These are phyloP conservation scores for Boletus holoroseus DNA, from an alignment of 1,284 basidiomycete species.

Conservation along the genomic window DNA sequence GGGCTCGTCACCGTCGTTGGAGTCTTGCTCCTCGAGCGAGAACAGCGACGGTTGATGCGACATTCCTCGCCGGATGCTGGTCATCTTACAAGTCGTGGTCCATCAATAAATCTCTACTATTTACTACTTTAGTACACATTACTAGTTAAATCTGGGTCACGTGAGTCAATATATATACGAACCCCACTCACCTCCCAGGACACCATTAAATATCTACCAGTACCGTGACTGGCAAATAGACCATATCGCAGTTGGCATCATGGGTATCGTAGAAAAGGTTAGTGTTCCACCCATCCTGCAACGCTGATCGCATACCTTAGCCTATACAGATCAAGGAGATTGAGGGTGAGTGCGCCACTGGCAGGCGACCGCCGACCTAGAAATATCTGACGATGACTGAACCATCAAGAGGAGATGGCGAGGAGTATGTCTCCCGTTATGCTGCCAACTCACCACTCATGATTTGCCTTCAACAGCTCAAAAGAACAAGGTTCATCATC, in stretches of 20 bases:
- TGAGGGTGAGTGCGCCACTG: slow-evolving; percentile 71
- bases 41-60: slow-evolving; percentile 61
- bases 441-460: slow-evolving; percentile 7
- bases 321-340: slow-evolving; percentile 79
- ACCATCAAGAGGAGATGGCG: slow-evolving; percentile 82
- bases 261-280: slow-evolving; percentile 91
- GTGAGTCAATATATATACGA: slow-evolving; percentile 4
- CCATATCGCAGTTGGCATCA: slow-evolving; percentile 35
- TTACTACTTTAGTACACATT: not conserved
- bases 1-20: slow-evolving; percentile 42
- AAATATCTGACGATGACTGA: slow-evolving; percentile 11
- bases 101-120: not conserved
- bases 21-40: slow-evolving; percentile 56
- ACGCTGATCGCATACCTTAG: not conserved
- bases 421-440: slow-evolving; percentile 43
- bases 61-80: slow-evolving; percentile 35
- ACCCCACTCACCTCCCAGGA: not conserved
- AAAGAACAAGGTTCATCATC: slow-evolving; percentile 71
- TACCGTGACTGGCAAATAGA: not conserved
- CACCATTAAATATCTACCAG: not conserved
- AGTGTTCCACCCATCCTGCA: slow-evolving; percentile 2
- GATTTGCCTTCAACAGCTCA: slow-evolving; percentile 52
- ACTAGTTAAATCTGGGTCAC: slow-evolving; percentile 6
- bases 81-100: slow-evolving; percentile 15
- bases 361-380: no score